phyloP scores from a whole-genome alignment of 208 protist genomes.

The Trypanosoma melophagium region DNA sequence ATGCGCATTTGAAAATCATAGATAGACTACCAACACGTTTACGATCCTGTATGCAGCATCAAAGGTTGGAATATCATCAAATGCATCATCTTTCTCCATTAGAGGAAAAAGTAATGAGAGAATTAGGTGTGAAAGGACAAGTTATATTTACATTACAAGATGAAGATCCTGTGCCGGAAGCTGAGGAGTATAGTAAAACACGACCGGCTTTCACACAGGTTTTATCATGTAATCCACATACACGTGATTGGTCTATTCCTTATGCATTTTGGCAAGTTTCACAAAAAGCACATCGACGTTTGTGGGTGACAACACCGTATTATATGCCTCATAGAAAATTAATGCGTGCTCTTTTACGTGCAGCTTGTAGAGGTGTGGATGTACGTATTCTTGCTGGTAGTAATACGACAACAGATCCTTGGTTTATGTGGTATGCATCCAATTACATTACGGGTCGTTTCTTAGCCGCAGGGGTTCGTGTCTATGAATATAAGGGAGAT shows the following conservation, averaged over 20 bases:
- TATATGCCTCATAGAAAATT: constrained; percentile 87
- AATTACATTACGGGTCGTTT: constrained; percentile 84
- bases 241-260: constrained; percentile 85
- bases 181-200: constrained; percentile 47
- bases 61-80: constrained; percentile 44
- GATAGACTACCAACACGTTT: too few relatives aligned
- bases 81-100: constrained; percentile 26
- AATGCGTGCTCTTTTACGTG: constrained; percentile 68
- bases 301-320: constrained; percentile 93
- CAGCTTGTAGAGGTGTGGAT: constrained; percentile 83
- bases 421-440: constrained; percentile 91
- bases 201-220: constrained; percentile 71
- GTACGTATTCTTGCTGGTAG: constrained; percentile 88
- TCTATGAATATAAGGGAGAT: constrained; percentile 89
- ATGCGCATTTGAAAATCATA: too few relatives aligned
- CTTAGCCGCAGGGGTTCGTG: constrained; percentile 69
- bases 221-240: constrained; percentile 82
- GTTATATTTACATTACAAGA: constrained; percentile 47
- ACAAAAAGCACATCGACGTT: constrained; percentile 66
- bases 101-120: constrained; percentile 1
- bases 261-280: constrained; percentile 88
- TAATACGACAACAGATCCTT: constrained; percentile 84
- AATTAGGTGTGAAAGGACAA: constrained; percentile 20
- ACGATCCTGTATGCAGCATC: too few relatives aligned
- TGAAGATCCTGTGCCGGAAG: constrained; percentile 72